Evolutionary conservation across 345 rosid genomes (phyloP).

Genomic region (Eucalyptus caleyi): DNA sequence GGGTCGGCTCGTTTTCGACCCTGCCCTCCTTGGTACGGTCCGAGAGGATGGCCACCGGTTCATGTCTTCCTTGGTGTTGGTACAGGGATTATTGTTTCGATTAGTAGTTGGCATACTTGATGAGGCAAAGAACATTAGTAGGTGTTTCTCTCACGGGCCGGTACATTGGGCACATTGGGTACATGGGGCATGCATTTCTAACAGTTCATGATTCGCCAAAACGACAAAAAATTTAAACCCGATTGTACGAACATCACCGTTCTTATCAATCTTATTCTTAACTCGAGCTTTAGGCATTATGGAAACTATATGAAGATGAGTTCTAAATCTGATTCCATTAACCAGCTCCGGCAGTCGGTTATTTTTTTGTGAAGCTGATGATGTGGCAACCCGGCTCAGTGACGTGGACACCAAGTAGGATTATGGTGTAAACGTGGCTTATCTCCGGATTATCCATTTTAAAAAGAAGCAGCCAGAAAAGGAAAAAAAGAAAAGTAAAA

Average conservation of each 20-base stretch:
- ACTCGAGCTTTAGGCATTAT: background rate
- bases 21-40: too few relatives aligned
- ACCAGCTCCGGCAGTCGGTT: background rate
- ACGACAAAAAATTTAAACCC: background rate
- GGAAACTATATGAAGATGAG: background rate
- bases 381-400: background rate
- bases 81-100: background rate
- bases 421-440: background rate
- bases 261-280: background rate
- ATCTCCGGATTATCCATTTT: background rate
- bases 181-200: too few relatives aligned
- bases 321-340: background rate
- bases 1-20: background rate
- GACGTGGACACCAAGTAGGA: background rate
- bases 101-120: background rate
- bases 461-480: background rate
- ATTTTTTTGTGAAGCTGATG: background rate
- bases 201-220: background rate
- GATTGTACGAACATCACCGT: rapidly evolving
- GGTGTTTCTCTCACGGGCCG: background rate
- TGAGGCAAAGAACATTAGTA: background rate
- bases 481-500: background rate
- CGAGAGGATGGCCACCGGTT: background rate
- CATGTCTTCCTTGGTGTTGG: background rate
- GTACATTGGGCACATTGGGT: too few relatives aligned